Conservation (phyloP, 2,329 filamentous ascomycete species). For the Fusarium abutilonis region DNA sequence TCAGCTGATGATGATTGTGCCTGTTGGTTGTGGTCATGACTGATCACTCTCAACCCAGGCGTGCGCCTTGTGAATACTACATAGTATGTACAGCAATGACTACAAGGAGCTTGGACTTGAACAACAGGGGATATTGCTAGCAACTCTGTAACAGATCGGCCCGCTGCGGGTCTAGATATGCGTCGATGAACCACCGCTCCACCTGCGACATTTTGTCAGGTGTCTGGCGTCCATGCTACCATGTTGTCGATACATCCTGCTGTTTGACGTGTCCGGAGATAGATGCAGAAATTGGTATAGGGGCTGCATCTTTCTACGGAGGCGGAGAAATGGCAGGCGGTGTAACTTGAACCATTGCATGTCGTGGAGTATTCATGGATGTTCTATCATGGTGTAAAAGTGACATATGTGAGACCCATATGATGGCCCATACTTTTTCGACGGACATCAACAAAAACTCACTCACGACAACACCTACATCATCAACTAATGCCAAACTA, state of each 20-base stretch:
- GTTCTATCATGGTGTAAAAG: conserved; percentile 4
- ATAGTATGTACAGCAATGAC: conserved; percentile 1
- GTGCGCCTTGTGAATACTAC: no score
- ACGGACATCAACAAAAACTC: conserved; percentile 13
- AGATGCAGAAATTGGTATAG: conserved; percentile 14
- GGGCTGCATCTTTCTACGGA: conserved; percentile 3
- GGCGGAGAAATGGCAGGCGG: conserved; percentile 20
- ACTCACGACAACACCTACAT: conserved; percentile 8
- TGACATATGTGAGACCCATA: conserved; percentile 8
- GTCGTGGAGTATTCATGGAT: conserved; percentile 17
- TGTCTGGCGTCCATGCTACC: conserved; percentile 19
- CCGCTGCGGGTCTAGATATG: conserved; percentile 38
- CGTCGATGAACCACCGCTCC: conserved; percentile 32
- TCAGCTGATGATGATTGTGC: conserved; percentile 8
- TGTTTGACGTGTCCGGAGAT: conserved; percentile 14
- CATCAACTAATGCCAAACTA: conserved; percentile 23
- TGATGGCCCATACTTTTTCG: conserved; percentile 4
- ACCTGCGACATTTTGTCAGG: conserved; percentile 32
- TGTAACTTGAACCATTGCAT: conserved; percentile 26
- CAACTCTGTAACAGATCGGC: conserved; percentile 37
- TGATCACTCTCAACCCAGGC: conserved; percentile 15
- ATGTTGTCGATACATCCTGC: not conserved
- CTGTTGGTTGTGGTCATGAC: conserved; percentile 21
- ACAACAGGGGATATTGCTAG: conserved; percentile 15
- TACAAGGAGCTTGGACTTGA: conserved; percentile 14